Evolutionary conservation across 768 basidiomycete genomes (phyloP), one percentile per base, ranked within the genome.

Genomic region (Mycena maculata): DNA sequence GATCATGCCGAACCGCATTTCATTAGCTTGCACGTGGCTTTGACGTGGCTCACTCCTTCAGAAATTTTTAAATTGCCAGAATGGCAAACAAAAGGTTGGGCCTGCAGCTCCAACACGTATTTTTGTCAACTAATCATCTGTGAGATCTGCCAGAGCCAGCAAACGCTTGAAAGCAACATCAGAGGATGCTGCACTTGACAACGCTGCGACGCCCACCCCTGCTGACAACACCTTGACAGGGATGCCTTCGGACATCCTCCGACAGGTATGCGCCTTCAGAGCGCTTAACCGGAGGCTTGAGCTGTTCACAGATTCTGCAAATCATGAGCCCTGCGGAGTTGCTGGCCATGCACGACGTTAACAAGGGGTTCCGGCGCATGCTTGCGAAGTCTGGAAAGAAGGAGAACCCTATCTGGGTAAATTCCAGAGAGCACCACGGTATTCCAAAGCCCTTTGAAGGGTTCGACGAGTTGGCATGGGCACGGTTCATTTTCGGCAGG

Each of bases 381-480:
- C 56, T 57, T n/a, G n/a, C n/a, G 3, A 27, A 55, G 28, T 56
- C 55, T 2, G 56, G 42, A 16, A 33, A 31, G 22, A 45, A 45
- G n/a, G 56, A 9, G 28, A 31, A 5, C 28, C 1, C n/a, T 20
- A 57, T 57, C 28, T 57, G 56, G 56, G 41, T 33, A 1, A 30
- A 57, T 18, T 57, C 56, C 18, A 57, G 56, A 45, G 56, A 57
- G 27, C 23, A 45, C 25, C 56, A 57, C n/a, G 56, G 42, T 23
- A 57, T 57, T 28, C 56, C 56, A 1, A 23, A 12, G n/a, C 56
- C 56, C 1, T 57, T 57, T 57, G 56, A 57, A 31, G 56, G 28
- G 22, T 57, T 57, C 22, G 11, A 4, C 41, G 56, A 57, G n/a
- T n/a, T 16, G 20, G 13, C 56, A 1, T 57, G 56, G 56, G 56